Conservation (phyloP, 805 yeast genomes). For the Nakazawaea sp. region DNA sequence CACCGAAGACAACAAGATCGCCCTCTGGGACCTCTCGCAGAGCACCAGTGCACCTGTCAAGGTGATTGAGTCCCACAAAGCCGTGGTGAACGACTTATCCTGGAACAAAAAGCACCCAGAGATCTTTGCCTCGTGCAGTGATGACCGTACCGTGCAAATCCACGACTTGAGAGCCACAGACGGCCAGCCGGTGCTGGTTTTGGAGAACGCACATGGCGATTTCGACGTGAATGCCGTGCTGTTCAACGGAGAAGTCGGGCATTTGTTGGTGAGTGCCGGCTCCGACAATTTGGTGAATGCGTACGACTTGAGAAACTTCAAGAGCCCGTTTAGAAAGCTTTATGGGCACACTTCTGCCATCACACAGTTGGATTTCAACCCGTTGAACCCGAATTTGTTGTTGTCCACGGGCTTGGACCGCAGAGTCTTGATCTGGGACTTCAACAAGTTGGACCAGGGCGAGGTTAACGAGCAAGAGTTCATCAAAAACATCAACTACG, state of each 20-base stretch:
- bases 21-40: constrained; percentile 57
- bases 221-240: constrained; percentile 58
- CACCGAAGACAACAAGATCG: constrained; percentile 60
- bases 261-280: constrained; percentile 68
- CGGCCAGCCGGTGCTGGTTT: constrained; percentile 33
- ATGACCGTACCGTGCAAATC: constrained; percentile 55
- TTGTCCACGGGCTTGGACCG: constrained; percentile 58
- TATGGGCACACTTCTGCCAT: constrained; percentile 60
- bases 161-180: constrained; percentile 44
- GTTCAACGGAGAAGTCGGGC: constrained; percentile 49
- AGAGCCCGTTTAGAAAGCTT: constrained; percentile 50
- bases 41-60: constrained; percentile 34
- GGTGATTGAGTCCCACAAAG: constrained; percentile 42
- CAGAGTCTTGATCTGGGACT: constrained; percentile 70
- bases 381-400: constrained; percentile 40
- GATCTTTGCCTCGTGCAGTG: constrained; percentile 66
- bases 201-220: constrained; percentile 44
- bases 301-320: constrained; percentile 68
- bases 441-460: constrained; percentile 48
- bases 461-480: constrained; percentile 48
- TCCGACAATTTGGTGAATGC: constrained; percentile 66
- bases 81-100: constrained; percentile 61
- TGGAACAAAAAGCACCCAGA: constrained; percentile 39
- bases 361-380: constrained; percentile 48
- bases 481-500: constrained; percentile 44